phyloP scores from a whole-genome alignment of 2,329 filamentous ascomycete genomes.

The Acrocalymma vagum region DNA sequence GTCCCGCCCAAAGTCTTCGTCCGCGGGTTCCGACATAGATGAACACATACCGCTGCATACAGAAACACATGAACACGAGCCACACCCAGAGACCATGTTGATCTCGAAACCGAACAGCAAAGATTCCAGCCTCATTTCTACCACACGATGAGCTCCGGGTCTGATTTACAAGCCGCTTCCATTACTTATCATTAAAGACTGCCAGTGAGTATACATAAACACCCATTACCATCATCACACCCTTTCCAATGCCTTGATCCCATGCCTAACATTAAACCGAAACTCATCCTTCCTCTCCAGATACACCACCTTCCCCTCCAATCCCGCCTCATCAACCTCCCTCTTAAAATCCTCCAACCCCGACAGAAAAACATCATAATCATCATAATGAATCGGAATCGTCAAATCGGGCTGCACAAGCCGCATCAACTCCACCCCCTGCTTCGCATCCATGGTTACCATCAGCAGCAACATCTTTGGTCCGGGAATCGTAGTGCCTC shows the following conservation, averaged over 20 bases:
- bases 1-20: no score
- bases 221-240: no score
- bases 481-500: slow-evolving; percentile 71
- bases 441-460: slow-evolving; percentile 74
- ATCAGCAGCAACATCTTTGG: slow-evolving; percentile 68
- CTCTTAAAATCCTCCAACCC: slow-evolving; percentile 68
- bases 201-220: no score
- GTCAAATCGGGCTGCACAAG: slow-evolving; percentile 68
- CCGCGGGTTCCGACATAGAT: no score
- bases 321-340: slow-evolving; percentile 61
- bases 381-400: slow-evolving; percentile 57
- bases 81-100: no score
- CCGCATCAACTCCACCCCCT: slow-evolving; percentile 68
- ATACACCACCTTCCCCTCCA: slow-evolving; percentile 65
- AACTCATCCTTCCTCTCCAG: slow-evolving; percentile 67
- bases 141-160: no score
- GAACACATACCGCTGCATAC: no score
- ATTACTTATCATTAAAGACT: no score
- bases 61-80: no score
- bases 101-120: no score
- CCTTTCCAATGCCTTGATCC: slow-evolving; percentile 13
- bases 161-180: no score
- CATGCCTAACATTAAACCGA: slow-evolving; percentile 58
- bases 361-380: slow-evolving; percentile 68
- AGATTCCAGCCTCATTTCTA: no score